Evolutionary conservation across 768 basidiomycete species (phyloP), one percentile per base, ranked within the genome.

Genomic region (Paxillus involutus): DNA sequence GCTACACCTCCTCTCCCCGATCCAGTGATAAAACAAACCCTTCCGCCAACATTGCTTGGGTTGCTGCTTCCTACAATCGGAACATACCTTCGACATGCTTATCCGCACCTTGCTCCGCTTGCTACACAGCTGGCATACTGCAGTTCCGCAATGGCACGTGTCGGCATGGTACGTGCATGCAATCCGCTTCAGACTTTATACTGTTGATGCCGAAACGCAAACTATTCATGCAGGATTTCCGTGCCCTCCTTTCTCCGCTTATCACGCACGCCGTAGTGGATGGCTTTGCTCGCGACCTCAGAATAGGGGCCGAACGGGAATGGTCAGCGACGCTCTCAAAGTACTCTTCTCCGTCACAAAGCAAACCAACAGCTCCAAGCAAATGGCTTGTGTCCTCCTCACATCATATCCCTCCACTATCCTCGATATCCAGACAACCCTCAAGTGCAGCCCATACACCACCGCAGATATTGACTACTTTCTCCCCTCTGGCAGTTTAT

Each of bases 41-140:
- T 73, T 32, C 61, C 60, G 16, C 65, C 69, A 33, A 65, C 69
- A 29, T 46, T 74, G 19, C 63, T 72, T 9, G 61, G 71, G 3
- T 73, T 86, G 35, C 83, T 98, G 46, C 78, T 94, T 49, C 79
- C 83, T n/a, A 70, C 85, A 6, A 76, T 97, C 40, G 66, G 75
- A 4, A 75, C 74, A 8, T 80, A 84, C 46, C 79, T 97, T 14
- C 81, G 85, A 0, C 80, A 77, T 10, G 77, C 69, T 73, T 85
- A 30, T 75, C 86, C 13, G 64, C 88, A 17, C 74, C 90, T 21
- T 78, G 96, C 59, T 80, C 92, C 19, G 85, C 95, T 35, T 79
- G 94, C 97, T 53, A 96, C 94, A 0, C 96, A 98, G 63, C 80
- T 98, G 43, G 89, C 90, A 12, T 98, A 98, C 71, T 97, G 95